phyloP scores from a whole-genome alignment of 805 yeast species.

The Debaryomyces maramus region DNA sequence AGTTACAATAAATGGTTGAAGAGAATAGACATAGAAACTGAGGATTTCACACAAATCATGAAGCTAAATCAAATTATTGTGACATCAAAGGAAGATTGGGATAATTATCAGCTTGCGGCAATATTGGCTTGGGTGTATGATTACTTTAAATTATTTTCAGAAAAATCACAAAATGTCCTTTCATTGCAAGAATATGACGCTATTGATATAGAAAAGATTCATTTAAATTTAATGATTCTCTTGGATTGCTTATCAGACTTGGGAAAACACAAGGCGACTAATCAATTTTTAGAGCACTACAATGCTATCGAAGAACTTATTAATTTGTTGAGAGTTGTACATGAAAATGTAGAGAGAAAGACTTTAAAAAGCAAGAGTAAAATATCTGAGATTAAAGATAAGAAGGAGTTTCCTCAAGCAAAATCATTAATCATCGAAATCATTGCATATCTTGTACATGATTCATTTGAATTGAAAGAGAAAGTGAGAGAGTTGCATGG shows the following conservation, averaged over 20 bases:
- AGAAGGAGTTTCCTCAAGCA: constrained; percentile 54
- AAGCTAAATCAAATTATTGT: constrained; percentile 34
- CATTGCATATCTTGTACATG: constrained; percentile 55
- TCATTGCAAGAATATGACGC: constrained; percentile 11
- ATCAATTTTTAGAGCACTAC: constrained; percentile 43
- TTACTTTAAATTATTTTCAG: constrained; percentile 21
- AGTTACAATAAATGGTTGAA: constrained; percentile 27
- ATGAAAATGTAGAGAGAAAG: constrained; percentile 37
- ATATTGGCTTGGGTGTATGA: constrained; percentile 44
- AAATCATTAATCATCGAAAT: constrained; percentile 69
- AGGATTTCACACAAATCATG: constrained; percentile 15
- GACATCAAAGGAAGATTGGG: constrained; percentile 43
- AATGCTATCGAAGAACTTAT: constrained; percentile 35
- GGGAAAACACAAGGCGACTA: constrained; percentile 39
- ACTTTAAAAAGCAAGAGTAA: constrained; percentile 24
- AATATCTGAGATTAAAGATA: constrained; percentile 8
- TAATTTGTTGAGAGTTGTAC: constrained; percentile 39
- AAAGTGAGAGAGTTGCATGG: constrained; percentile 64
- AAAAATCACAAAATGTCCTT: constrained; percentile 15
- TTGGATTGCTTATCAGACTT: constrained; percentile 46
- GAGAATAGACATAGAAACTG: neutral
- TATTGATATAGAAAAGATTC: constrained; percentile 11
- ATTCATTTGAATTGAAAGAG: constrained; percentile 63
- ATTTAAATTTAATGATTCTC: constrained; percentile 19
- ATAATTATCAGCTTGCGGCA: constrained; percentile 33